A percentile compares a stretch with the other conserved stretches of the same genome.
Conservation (phyloP, 495 filamentous ascomycete genomes). For the Xylaria scruposa region DNA sequence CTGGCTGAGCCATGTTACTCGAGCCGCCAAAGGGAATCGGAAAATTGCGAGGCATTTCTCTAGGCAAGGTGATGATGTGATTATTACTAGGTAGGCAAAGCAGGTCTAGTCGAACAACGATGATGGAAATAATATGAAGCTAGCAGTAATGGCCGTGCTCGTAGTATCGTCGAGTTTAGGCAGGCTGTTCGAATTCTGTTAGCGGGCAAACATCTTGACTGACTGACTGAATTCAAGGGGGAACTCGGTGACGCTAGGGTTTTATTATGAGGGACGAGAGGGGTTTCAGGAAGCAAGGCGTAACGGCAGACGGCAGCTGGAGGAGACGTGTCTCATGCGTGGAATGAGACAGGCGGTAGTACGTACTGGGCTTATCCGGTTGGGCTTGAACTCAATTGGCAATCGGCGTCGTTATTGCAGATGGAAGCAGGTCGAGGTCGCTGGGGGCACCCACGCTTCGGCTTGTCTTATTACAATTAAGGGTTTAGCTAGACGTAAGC, state of each 20-base stretch:
- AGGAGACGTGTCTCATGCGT: background rate
- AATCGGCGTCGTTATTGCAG: background rate
- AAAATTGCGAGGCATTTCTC: conserved; percentile 62
- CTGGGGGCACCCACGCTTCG: conserved; percentile 21
- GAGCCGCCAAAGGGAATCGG: conserved; percentile 40
- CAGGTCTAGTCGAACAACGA: conserved; percentile 16
- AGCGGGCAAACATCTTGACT: background rate
- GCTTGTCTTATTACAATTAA: conserved; percentile 28
- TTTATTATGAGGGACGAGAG: background rate
- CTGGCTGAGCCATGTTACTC: conserved; percentile 42
- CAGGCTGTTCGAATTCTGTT: background rate
- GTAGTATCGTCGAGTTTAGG: conserved; percentile 11
- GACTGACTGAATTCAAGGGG: background rate
- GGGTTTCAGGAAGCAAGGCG: background rate
- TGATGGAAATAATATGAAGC: conserved; percentile 23
- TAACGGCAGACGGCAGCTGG: background rate
- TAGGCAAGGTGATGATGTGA: conserved; percentile 15
- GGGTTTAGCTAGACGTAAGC: conserved; percentile 1
- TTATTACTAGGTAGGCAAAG: conserved; percentile 30
- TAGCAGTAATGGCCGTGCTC: conserved; percentile 12
- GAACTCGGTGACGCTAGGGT: background rate
- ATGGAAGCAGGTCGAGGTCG: conserved; percentile 25
- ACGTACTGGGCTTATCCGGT: conserved; percentile 8
- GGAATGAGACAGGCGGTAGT: conserved; percentile 2
- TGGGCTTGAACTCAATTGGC: conserved; percentile 13